Base-by-base conservation (phyloP, 148 eudicot genomes). In the Vaccinium corymbosum region DNA sequence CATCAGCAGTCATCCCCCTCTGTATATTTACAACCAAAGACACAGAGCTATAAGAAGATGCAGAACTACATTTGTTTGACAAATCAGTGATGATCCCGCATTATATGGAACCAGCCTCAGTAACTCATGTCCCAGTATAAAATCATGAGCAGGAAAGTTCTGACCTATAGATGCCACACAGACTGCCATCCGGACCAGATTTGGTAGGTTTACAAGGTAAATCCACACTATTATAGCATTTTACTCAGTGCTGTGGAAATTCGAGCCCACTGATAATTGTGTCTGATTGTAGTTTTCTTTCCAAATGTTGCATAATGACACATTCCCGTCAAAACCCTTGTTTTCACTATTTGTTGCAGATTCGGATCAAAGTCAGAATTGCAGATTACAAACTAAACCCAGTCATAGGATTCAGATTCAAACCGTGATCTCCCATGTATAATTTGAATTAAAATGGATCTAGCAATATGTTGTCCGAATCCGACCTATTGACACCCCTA, bases 1-100 rank as follows among this genome's bases (percentile, higher is more conserved):
- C 94, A 85, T 90, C 82, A 62, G 93, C 82, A 80, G 82, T 90
- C 99, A 97, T 97, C 76, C 93, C 99, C 81, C 88, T 91, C 99
- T 97, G 83, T 83, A 88, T 52, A 77, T 77, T 52, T 35, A 83
- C 29, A 81, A 75, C 57, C 79, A 68, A 80, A 74, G 48, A 76
- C 22, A 83, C 48, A 59, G 84, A n/a, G 74, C 42, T 1, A 64
- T 61, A 55, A 22, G 15, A 46, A 57, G n/a, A 76, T 22, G 77
- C 79, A 32, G 14, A 16, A 22, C 49, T 51, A 52, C 32, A 76
- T 66, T 53, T 25, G 6, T 9, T 64, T 50, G 49, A 64, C 71
- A 64, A 22, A 11, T 80, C 66, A 80, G 59, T 25, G 51, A 17
- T 32, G 20, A 79, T 66, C 49, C 42, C 35, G 62, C 68, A 8